Base-by-base conservation (phyloP, 164 flowering plant species). In the Taxillus chinensis region DNA sequence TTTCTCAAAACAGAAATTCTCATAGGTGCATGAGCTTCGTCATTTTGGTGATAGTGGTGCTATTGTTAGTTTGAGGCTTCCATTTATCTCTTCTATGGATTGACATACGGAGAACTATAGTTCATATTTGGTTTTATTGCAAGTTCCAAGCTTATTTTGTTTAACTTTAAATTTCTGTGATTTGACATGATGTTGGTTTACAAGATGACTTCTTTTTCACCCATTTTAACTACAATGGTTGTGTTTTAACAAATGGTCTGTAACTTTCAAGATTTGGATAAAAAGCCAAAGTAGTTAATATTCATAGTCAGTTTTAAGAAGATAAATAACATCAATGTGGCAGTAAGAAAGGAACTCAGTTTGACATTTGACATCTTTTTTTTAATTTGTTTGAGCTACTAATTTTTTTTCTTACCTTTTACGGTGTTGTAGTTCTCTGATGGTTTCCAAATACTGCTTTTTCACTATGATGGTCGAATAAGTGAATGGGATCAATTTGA, bases 401-500 rank as follows among this genome's bases (percentile, higher is more conserved):
- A 60, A 77, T 16, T 5, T 61, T n/a, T n/a, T n/a, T n/a, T n/a
- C n/a, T n/a, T n/a, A n/a, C n/a, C n/a, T n/a, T n/a, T n/a, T n/a
- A n/a, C 57, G 67, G 39, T 10, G 40, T 37, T 45, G 15, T 67
- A 92, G 98, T 89, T 93, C 72, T 79, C 92, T 57, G 87, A 83
- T 16, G 85, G 90, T 71, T 90, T 86, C 67, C 75, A 77, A 46
- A 87, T 93, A 71, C 2, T 93, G 79, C 96, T 93, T 64, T 93
- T 93, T 64, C 99, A 93, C 70, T 93, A 93, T 73, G 97, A 93
- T 83, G 99, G 96, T 9, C 88, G 81, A 48, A 74, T 86, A 54
- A 90, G 73, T 79, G 96, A 93, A 75, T 93, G 99, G 99, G 89
- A 93, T 68, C 75, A 84, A 57, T 89, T 79, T 75, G 99, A 93